These are phyloP conservation scores for Pleurotus ostreatus DNA, from an alignment of 768 basidiomycete species.

Conservation along the genomic window DNA sequence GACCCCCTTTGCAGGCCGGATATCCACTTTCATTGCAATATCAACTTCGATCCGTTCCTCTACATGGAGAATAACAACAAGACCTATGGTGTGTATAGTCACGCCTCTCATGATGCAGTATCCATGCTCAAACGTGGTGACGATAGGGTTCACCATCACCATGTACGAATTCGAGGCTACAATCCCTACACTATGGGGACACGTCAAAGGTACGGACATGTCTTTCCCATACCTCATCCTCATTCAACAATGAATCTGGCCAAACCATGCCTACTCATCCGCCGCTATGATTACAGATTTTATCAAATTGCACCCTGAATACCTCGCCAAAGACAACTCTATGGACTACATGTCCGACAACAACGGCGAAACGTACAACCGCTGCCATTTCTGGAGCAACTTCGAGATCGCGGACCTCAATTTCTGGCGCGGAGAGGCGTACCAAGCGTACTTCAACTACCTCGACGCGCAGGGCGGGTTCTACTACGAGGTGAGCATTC, in stretches of 20 bases:
- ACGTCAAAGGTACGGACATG: constrained; percentile 53
- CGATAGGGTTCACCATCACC: constrained; percentile 71
- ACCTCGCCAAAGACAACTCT: constrained; percentile 60
- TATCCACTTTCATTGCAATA: constrained; percentile 73
- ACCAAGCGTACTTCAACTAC: constrained; percentile 78
- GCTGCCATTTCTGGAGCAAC: constrained; percentile 84
- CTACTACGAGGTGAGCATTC: constrained; percentile 75
- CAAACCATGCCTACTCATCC: no score
- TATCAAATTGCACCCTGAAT: constrained; percentile 54
- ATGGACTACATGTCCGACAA: constrained; percentile 74
- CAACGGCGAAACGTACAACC: constrained; percentile 60
- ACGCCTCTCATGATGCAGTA: not conserved
- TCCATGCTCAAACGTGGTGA: no score
- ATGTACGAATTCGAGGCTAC: constrained; percentile 77
- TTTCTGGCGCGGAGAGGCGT: constrained; percentile 84
- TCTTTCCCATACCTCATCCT: not conserved
- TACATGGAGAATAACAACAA: constrained; percentile 68
- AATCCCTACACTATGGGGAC: constrained; percentile 76
- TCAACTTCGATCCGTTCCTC: constrained; percentile 76
- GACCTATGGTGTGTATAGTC: constrained; percentile 32
- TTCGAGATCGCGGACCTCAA: constrained; percentile 91
- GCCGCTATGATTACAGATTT: constrained; percentile 49
- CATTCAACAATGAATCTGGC: not conserved
- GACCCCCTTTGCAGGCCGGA: constrained; percentile 46
- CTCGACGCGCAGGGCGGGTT: constrained; percentile 84